phyloP scores from a whole-genome alignment of 179 eudicot species.

The Beta macrorhiza region DNA sequence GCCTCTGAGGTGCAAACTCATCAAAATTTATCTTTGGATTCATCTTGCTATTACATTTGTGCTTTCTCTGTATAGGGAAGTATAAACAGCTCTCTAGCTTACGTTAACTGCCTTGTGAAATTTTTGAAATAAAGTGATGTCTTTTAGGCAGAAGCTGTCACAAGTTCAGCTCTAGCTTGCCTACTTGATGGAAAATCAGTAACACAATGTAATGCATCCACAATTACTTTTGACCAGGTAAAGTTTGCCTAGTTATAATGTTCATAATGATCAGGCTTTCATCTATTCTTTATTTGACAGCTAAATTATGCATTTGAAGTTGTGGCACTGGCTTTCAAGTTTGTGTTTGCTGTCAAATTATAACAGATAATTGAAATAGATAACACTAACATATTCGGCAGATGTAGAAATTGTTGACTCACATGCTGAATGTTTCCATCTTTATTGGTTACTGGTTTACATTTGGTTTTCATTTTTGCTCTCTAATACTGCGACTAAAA shows the following conservation, averaged over 20 bases:
- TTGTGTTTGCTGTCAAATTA: neutral
- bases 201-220: constrained; percentile 37
- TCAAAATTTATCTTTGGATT: constrained; percentile 8
- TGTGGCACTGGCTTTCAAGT: neutral
- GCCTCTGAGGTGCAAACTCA: constrained; percentile 58
- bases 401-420: neutral
- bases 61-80: neutral
- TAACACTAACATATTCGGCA: neutral
- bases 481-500: constrained; percentile 3
- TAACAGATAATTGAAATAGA: neutral
- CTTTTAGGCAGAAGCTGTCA: constrained; percentile 65
- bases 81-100: neutral
- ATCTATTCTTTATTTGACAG: neutral
- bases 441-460: neutral
- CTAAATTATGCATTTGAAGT: neutral
- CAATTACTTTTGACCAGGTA: constrained; percentile 57
- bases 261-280: constrained; percentile 8
- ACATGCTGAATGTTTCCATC: neutral
- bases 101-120: neutral
- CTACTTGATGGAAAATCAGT: constrained; percentile 40
- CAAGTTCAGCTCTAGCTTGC: constrained; percentile 64
- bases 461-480: neutral
- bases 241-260: neutral
- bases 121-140: constrained; percentile 14
- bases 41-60: neutral